A percentile compares a stretch with the other conserved stretches of the same genome.
Evolutionary conservation across 441 rosid species (phyloP).

Genomic region (Populus tomentosa): DNA sequence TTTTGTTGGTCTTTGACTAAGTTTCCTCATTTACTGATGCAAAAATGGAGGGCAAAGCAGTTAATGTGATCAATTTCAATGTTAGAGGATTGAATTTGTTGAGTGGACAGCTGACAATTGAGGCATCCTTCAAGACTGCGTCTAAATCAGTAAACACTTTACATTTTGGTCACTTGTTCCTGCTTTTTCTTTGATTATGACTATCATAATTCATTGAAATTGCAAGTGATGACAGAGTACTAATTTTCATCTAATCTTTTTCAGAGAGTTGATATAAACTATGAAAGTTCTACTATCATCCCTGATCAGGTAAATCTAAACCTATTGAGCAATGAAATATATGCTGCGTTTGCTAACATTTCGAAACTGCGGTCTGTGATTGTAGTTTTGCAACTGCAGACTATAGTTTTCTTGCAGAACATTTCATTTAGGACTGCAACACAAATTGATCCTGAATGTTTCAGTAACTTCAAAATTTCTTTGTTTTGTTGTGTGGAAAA

Average conservation of each 20-base stretch:
- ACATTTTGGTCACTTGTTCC: neutral
- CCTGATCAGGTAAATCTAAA: slow-evolving; percentile 59
- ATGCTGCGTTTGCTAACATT: neutral
- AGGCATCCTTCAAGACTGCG: slow-evolving; percentile 61
- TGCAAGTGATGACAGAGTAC: neutral
- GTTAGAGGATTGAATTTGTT: slow-evolving; percentile 64
- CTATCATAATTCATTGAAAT: neutral
- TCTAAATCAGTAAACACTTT: slow-evolving; percentile 54
- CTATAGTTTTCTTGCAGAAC: no score
- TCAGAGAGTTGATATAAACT: slow-evolving; percentile 68
- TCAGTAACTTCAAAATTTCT: neutral
- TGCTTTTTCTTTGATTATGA: neutral
- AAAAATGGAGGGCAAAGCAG: slow-evolving; percentile 79
- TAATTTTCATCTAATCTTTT: slow-evolving; percentile 11
- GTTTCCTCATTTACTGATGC: slow-evolving; percentile 24
- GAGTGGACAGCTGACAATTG: slow-evolving; percentile 67
- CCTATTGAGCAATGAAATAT: neutral
- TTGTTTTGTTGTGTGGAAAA: slow-evolving; percentile 8
- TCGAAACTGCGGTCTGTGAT: neutral
- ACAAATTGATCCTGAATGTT: neutral
- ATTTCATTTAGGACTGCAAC: neutral
- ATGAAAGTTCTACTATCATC: slow-evolving; percentile 59
- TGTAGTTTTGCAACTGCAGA: no score
- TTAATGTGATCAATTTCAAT: slow-evolving; percentile 73
- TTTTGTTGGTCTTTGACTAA: slow-evolving; percentile 2